Conservation (phyloP, 148 eudicot genomes). For the Amaranthus hypochondriacus region DNA sequence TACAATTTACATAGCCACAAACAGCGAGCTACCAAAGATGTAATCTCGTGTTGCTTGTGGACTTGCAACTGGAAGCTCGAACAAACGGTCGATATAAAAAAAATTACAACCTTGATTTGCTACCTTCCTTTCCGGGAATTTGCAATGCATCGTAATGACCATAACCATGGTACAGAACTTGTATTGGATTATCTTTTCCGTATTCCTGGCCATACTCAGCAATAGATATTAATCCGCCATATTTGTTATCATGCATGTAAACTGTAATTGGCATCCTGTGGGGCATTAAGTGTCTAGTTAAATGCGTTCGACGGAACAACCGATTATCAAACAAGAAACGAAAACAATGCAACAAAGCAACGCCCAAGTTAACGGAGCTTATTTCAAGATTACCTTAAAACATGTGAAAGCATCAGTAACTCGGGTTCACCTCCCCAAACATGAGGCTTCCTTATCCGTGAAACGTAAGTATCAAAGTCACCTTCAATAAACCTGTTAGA, state of each 20-base stretch:
- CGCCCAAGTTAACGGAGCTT: background rate
- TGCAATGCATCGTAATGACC: slow-evolving; percentile 94
- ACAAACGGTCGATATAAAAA: background rate
- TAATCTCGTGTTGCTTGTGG: background rate
- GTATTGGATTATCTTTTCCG: slow-evolving; percentile 78
- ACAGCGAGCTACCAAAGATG: background rate
- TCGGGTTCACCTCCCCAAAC: slow-evolving; percentile 99
- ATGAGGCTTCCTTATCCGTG: slow-evolving; percentile 78
- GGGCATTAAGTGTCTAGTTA: background rate
- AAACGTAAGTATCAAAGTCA: slow-evolving; percentile 68
- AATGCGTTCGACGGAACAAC: background rate
- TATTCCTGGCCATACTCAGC: slow-evolving; percentile 98
- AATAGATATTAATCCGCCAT: slow-evolving; percentile 73
- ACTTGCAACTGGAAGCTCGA: background rate
- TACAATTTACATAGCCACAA: background rate
- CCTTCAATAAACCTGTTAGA: slow-evolving; percentile 90
- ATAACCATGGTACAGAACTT: slow-evolving; percentile 76
- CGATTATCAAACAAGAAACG: background rate
- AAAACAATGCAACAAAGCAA: background rate
- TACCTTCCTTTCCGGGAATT: slow-evolving; percentile 50
- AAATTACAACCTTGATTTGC: slow-evolving; percentile 50
- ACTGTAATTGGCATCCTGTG: slow-evolving; percentile 96
- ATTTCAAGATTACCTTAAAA: slow-evolving; percentile 47
- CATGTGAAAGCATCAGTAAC: slow-evolving; percentile 93
- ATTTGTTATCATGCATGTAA: slow-evolving; percentile 66